Percentiles rank a stretch among this genome's conserved stretches.
These are phyloP conservation scores for Rhodosporidiobolus odoratus DNA, from an alignment of 768 basidiomycete species.

Conservation along the genomic window DNA sequence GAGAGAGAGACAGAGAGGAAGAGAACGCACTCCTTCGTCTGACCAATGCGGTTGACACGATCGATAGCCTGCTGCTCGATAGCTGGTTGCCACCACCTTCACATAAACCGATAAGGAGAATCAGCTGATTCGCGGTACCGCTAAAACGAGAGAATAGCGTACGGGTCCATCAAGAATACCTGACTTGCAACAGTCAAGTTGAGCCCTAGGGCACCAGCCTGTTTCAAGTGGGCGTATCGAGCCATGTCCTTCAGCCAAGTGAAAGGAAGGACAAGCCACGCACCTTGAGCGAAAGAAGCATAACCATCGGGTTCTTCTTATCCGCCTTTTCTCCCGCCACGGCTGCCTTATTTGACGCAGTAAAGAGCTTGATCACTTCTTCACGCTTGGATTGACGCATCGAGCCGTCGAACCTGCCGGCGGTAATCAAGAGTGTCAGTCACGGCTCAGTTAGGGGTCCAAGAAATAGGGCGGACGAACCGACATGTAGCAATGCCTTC, in stretches of 20 bases:
- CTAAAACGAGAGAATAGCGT: background rate
- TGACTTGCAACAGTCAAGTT: constrained; percentile 40
- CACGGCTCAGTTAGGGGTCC: too few relatives aligned
- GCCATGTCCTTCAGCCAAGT: too few relatives aligned
- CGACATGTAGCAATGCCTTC: constrained; percentile 37
- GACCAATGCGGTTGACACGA: constrained; percentile 42
- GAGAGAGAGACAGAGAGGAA: background rate
- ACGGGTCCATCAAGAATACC: constrained; percentile 42
- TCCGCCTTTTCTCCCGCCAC: constrained; percentile 20
- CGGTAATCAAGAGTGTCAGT: background rate
- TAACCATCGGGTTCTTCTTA: constrained; percentile 36
- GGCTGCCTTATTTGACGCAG: constrained; percentile 17
- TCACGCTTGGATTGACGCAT: constrained; percentile 39
- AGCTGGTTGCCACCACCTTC: constrained; percentile 40
- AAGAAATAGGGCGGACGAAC: background rate
- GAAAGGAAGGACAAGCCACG: background rate
- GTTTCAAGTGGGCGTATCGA: background rate
- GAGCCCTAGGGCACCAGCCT: constrained; percentile 41
- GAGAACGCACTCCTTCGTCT: constrained; percentile 28
- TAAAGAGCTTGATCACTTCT: constrained; percentile 38
- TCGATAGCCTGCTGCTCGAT: constrained; percentile 42
- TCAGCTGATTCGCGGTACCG: background rate
- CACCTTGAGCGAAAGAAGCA: constrained; percentile 41
- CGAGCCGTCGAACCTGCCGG: constrained; percentile 37
- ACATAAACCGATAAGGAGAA: background rate